These are phyloP conservation scores for Cinnamomum chago DNA, from an alignment of 164 flowering plant species.

Conservation along the genomic window DNA sequence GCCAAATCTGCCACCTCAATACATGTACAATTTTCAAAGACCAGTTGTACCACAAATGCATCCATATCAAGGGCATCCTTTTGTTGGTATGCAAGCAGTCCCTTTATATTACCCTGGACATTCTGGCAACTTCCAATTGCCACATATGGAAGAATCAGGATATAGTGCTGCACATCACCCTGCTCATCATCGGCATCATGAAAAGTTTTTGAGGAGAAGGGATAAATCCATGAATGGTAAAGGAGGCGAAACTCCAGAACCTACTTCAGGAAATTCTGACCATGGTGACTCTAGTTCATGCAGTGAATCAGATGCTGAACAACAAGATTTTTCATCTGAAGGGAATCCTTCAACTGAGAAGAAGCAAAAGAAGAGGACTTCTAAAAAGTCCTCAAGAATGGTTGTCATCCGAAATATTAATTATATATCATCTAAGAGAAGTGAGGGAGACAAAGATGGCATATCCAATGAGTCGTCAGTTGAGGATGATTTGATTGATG, in stretches of 20 bases:
- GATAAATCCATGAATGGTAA: constrained; percentile 33
- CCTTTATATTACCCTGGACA: constrained; percentile 52
- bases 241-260: constrained; percentile 30
- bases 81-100: constrained; percentile 52
- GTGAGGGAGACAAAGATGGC: constrained; percentile 31
- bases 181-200: constrained; percentile 28
- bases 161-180: constrained; percentile 26
- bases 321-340: constrained; percentile 10
- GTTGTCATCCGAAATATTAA: constrained; percentile 90
- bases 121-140: constrained; percentile 53
- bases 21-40: constrained; percentile 59
- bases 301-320: constrained; percentile 39
- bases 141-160: constrained; percentile 39
- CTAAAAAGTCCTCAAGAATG: constrained; percentile 63
- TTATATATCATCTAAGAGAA: constrained; percentile 57
- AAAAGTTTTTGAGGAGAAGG: constrained; percentile 37
- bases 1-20: constrained; percentile 62
- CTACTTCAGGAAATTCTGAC: constrained; percentile 19
- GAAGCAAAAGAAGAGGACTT: constrained; percentile 35
- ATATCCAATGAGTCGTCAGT: constrained; percentile 41
- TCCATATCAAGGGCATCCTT: constrained; percentile 60
- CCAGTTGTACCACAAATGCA: constrained; percentile 40
- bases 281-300: constrained; percentile 41
- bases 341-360: constrained; percentile 32
- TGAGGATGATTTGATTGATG: constrained; percentile 55